Conservation (phyloP, 257 asterid genomes). For the Fraxinus excelsior region DNA sequence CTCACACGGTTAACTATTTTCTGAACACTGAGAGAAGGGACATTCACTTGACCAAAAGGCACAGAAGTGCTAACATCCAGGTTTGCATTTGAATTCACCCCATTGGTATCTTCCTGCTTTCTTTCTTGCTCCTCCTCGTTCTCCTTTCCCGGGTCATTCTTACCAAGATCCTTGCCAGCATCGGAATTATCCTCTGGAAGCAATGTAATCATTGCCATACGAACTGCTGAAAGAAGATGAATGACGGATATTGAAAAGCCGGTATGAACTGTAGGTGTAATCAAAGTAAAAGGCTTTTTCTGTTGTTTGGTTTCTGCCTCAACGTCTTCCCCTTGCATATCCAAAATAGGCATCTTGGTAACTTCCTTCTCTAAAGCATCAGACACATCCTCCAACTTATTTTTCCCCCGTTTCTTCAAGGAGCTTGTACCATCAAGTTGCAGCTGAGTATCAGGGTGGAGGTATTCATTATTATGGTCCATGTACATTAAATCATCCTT, state of each 20-base stretch:
- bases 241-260: slow-evolving; percentile 90
- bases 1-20: slow-evolving; percentile 83
- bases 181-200: slow-evolving; percentile 76
- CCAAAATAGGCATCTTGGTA: slow-evolving; percentile 47
- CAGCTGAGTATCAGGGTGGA: slow-evolving; percentile 48
- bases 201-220: slow-evolving; percentile 72
- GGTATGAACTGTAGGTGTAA: slow-evolving; percentile 84
- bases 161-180: slow-evolving; percentile 43
- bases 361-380: slow-evolving; percentile 52
- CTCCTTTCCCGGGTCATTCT: slow-evolving; percentile 47
- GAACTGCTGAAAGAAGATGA: slow-evolving; percentile 97
- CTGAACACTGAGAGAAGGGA: slow-evolving; percentile 73
- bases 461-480: slow-evolving; percentile 49
- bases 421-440: slow-evolving; percentile 49
- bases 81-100: slow-evolving; percentile 41
- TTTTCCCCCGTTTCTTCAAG: slow-evolving; percentile 67
- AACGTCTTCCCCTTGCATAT: slow-evolving; percentile 55
- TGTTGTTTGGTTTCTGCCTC: slow-evolving; percentile 67
- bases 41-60: slow-evolving; percentile 50
- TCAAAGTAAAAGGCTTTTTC: slow-evolving; percentile 73
- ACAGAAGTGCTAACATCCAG: slow-evolving; percentile 39
- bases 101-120: slow-evolving; percentile 47
- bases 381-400: slow-evolving; percentile 50
- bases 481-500: slow-evolving; percentile 52
- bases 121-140: slow-evolving; percentile 49